A percentile compares a stretch with the other conserved stretches of the same genome.
Conservation (phyloP, 805 yeast genomes). For the Candida nitratophila region DNA sequence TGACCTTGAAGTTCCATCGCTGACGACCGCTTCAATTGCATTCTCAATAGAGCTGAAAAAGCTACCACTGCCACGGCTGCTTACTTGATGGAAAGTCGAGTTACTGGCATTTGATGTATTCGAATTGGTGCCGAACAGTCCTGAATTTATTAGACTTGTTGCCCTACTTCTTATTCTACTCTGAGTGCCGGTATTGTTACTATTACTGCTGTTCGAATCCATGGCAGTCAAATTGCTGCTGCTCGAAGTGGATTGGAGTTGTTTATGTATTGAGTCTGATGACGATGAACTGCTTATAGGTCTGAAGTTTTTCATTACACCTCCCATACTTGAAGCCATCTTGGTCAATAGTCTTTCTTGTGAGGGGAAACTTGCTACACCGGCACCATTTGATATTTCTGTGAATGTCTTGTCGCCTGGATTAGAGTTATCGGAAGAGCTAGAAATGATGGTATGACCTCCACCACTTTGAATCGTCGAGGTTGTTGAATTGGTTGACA, state of each 20-base stretch:
- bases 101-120: neutral
- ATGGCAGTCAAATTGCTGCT: neutral
- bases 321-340: conserved; percentile 25
- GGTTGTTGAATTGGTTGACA: conserved; percentile 22
- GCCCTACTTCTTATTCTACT: conserved; percentile 24
- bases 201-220: neutral
- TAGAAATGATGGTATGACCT: neutral
- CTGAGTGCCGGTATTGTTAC: neutral
- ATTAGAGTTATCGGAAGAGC: neutral
- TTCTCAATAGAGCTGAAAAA: conserved; percentile 23
- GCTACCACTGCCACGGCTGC: neutral
- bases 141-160: conserved; percentile 21
- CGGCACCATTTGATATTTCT: neutral
- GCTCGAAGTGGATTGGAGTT: conserved; percentile 5
- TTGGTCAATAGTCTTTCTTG: conserved; percentile 22
- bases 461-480: conserved; percentile 4
- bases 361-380: conserved; percentile 8
- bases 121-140: conserved; percentile 12
- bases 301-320: conserved; percentile 27
- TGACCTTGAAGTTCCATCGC: neutral
- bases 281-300: conserved; percentile 27
- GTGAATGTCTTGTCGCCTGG: neutral
- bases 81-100: neutral
- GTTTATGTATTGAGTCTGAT: conserved; percentile 20
- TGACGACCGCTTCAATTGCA: conserved; percentile 24